Percentiles rank a stretch among this genome's conserved stretches.
phyloP scores from a whole-genome alignment of 495 filamentous ascomycete genomes.

The Aspergillus homomorphus region DNA sequence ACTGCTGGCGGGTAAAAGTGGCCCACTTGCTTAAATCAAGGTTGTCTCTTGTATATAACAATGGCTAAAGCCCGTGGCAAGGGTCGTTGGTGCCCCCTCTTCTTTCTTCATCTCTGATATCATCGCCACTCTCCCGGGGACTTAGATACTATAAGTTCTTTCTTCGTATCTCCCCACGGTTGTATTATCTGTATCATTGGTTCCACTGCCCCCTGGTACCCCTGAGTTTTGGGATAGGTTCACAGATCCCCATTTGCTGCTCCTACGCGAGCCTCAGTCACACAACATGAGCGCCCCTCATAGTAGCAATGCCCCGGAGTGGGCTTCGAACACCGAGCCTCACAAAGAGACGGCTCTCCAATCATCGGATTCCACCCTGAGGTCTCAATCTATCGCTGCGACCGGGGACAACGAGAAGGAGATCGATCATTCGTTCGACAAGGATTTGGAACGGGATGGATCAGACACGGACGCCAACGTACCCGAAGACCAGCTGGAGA shows the following conservation, averaged over 20 bases:
- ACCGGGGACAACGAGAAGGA: constrained; percentile 11
- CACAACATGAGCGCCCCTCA: constrained; percentile 4
- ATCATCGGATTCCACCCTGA: constrained; percentile 17
- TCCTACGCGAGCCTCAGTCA: neutral
- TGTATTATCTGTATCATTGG: too few relatives aligned
- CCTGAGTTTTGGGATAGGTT: neutral
- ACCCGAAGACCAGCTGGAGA: constrained; percentile 15
- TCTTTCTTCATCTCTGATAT: neutral
- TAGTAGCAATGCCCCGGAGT: neutral
- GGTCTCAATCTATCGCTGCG: constrained; percentile 11
- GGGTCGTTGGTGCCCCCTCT: neutral
- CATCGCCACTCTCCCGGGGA: neutral
- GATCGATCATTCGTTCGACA: constrained; percentile 1
- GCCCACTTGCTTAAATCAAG: too few relatives aligned
- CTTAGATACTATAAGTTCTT: too few relatives aligned
- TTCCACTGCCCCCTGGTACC: neutral
- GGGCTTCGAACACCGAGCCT: neutral
- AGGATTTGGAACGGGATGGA: constrained; percentile 12
- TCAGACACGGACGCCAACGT: constrained; percentile 9
- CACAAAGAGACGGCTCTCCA: neutral
- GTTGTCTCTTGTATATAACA: neutral
- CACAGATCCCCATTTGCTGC: neutral
- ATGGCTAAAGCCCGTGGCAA: neutral
- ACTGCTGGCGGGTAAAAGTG: neutral
- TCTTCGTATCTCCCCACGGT: too few relatives aligned